phyloP scores from a whole-genome alignment of 768 basidiomycete species.

The Saitozyma sp. region DNA sequence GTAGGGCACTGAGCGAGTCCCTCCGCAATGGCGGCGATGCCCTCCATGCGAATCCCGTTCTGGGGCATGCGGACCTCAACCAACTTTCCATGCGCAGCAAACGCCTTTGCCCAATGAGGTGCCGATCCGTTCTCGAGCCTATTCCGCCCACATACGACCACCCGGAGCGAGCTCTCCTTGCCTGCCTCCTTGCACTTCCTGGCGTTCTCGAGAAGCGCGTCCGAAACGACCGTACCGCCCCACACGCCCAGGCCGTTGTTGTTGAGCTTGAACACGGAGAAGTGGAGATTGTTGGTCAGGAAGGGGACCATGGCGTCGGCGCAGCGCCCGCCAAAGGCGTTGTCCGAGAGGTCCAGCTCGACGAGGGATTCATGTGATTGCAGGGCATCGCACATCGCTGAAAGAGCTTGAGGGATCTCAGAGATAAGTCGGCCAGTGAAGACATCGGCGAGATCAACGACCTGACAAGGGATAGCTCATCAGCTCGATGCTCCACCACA shows the following conservation, averaged over 20 bases:
- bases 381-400: constrained; percentile 83
- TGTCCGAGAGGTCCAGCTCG: constrained; percentile 89
- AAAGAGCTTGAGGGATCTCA: constrained; percentile 88
- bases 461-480: constrained; percentile 55
- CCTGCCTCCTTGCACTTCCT: constrained; percentile 66
- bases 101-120: constrained; percentile 78
- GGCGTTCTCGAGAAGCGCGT: constrained; percentile 77
- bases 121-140: constrained; percentile 91
- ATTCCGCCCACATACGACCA: constrained; percentile 90
- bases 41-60: constrained; percentile 94
- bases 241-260: constrained; percentile 95
- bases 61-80: constrained; percentile 91
- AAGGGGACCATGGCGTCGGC: constrained; percentile 91
- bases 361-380: constrained; percentile 74
- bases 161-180: constrained; percentile 67
- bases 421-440: constrained; percentile 94
- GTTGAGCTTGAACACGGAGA: constrained; percentile 84
- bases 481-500: background rate
- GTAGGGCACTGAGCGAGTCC: constrained; percentile 69
- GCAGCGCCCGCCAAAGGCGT: constrained; percentile 93
- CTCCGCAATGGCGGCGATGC: constrained; percentile 72
- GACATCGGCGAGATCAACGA: constrained; percentile 95
- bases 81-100: constrained; percentile 77
- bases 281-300: constrained; percentile 74
- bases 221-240: constrained; percentile 80